phyloP scores from a whole-genome alignment of 2,329 filamentous ascomycete species.

The Chrysoporthe cubensis region DNA sequence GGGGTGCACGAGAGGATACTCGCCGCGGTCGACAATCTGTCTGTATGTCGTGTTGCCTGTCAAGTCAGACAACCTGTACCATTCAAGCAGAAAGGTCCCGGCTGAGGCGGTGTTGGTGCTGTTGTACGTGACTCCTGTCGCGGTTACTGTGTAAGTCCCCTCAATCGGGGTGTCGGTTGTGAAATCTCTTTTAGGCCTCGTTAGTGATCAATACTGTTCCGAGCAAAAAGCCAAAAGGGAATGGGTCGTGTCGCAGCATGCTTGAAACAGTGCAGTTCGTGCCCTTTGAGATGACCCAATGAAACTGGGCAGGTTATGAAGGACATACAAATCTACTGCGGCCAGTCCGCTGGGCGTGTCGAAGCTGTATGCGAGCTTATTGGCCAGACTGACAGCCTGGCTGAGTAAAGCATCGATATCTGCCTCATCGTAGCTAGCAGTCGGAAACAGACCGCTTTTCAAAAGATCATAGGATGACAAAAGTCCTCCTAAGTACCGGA shows the following conservation, averaged over 20 bases:
- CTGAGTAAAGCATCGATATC: slow-evolving; percentile 18
- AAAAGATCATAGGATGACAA: slow-evolving; percentile 17
- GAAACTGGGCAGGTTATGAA: neutral
- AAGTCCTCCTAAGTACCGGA: slow-evolving; percentile 20
- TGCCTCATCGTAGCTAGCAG: slow-evolving; percentile 4
- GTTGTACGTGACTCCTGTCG: slow-evolving; percentile 20
- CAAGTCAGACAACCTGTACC: slow-evolving; percentile 18
- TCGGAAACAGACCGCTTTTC: slow-evolving; percentile 18
- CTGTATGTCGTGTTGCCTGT: slow-evolving; percentile 20
- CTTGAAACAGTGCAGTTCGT: neutral
- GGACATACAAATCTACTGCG: slow-evolving; percentile 8
- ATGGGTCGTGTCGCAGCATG: neutral
- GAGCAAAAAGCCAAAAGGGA: neutral
- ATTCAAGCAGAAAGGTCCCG: slow-evolving; percentile 17
- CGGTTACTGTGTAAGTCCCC: slow-evolving; percentile 21
- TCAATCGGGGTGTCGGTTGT: slow-evolving; percentile 15
- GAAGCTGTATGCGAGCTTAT: slow-evolving; percentile 21
- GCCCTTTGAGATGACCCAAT: neutral
- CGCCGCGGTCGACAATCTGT: slow-evolving; percentile 17
- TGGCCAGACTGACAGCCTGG: slow-evolving; percentile 13
- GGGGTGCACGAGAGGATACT: slow-evolving; percentile 19
- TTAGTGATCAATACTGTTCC: neutral
- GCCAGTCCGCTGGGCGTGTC: slow-evolving; percentile 18
- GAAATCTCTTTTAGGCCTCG: slow-evolving; percentile 2
- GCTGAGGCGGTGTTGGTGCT: slow-evolving; percentile 23